Evolutionary conservation across 306 rosid genomes (phyloP), one percentile per base, ranked within the genome.

Genomic region (Castanospermum australe): DNA sequence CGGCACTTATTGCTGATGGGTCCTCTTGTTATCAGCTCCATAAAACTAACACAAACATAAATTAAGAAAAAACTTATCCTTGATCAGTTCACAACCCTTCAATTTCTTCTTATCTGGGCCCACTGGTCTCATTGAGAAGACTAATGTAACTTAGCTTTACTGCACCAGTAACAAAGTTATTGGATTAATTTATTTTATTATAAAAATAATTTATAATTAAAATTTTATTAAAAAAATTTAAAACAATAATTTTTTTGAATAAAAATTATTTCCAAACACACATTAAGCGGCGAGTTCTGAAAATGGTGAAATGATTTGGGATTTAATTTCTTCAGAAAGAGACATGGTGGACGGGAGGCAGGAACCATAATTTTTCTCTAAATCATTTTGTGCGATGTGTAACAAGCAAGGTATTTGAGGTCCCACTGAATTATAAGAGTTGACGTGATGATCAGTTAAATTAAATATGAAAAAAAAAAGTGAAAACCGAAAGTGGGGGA

Each of bases 151-250:
- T 42, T 90, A 91, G 77, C 66, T 80, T 91, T 10, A 84, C 78
- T 90, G 89, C 84, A 12, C 91, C 93, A 10, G 79, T 77, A 42
- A 84, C 83, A 66, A 91, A 91, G 75, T 89, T 91, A 2, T 8
- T 51, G 18, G n/a, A n/a, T n/a, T n/a, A n/a, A n/a, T n/a, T n/a
- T n/a, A n/a, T n/a, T n/a, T n/a, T n/a, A n/a, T n/a, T n/a, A n/a
- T n/a, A n/a, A n/a, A n/a, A n/a, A n/a, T n/a, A n/a, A n/a, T n/a
- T n/a, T n/a, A n/a, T n/a, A n/a, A n/a, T n/a, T n/a, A n/a, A n/a
- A n/a, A n/a, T n/a, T n/a, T n/a, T n/a, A n/a, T n/a, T n/a, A n/a
- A n/a, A n/a, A n/a, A n/a, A n/a, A n/a, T n/a, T n/a, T n/a, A n/a
- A n/a, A n/a, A n/a, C n/a, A n/a, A n/a, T n/a, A n/a, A n/a, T n/a